phyloP scores from a whole-genome alignment of 768 basidiomycete species.

The Suillus subaureus region DNA sequence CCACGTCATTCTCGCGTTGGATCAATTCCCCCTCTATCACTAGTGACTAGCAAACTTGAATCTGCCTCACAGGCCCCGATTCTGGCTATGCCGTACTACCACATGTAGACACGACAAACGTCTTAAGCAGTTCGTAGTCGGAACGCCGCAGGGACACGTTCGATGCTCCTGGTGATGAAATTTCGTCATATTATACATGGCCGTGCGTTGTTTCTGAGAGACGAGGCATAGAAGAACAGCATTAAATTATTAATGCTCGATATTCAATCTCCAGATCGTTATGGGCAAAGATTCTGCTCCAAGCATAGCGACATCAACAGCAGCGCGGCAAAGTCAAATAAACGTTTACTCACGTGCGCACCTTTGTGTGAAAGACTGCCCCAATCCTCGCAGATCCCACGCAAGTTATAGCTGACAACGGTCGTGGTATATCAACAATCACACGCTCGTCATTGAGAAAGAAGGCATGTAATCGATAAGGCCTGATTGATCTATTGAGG shows the following conservation, averaged over 20 bases:
- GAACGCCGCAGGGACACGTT: slow-evolving; percentile 25
- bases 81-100: background rate
- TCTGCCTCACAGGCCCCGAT: background rate
- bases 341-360: background rate
- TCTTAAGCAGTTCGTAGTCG: background rate
- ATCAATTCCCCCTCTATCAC: too few species aligned
- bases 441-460: background rate
- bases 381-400: background rate
- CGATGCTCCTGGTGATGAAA: slow-evolving; percentile 24
- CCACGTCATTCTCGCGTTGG: background rate
- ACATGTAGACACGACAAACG: background rate
- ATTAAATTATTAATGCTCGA: background rate
- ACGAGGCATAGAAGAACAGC: slow-evolving; percentile 26
- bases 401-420: background rate
- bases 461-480: background rate
- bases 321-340: background rate
- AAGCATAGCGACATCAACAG: slow-evolving; percentile 21
- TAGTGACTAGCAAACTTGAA: background rate
- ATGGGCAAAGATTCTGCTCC: slow-evolving; percentile 27
- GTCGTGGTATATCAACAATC: background rate
- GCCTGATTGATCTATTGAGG: background rate
- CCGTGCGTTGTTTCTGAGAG: background rate
- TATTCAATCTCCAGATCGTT: slow-evolving; percentile 29
- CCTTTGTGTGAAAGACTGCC: background rate
- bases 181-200: slow-evolving; percentile 6